Base-by-base conservation (phyloP, 345 rosid genomes). In the Eutrema yunnanense region DNA sequence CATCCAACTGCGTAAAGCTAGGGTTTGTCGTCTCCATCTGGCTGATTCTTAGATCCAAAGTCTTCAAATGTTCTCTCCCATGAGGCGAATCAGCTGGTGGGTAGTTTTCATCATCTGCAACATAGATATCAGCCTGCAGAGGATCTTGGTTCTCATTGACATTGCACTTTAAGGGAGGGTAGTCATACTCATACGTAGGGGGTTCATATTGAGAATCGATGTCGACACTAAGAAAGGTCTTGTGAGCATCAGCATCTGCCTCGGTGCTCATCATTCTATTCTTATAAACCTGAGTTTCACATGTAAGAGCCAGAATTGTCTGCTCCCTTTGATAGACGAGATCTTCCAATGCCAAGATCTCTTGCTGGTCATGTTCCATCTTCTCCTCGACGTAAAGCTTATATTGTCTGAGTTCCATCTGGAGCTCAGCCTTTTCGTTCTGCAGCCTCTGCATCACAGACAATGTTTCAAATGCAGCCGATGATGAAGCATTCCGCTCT, bases 231-330 rank as follows among this genome's bases (percentile, higher is more conserved):
- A 67, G 47, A 49, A 62, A 81, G 52, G 56, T 70, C 77, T 56
- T 84, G 8, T 84, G 90, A 40, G 84, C 88, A 7, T 84, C 95
- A 47, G 85, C 90, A 82, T 96, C 99, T 3, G 80, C 82, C 68
- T 96, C 97, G 0, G 95, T 81, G 5, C 99, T 92, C 91, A 96
- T 71, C 99, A 92, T 86, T 66, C 97, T 86, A 76, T 96, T 95
- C 87, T 87, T 96, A 77, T 90, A 92, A 65, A 98, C 98, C 81
- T 86, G 94, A 37, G 77, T 84, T 71, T 96, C 98, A 80, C 86
- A 92, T 0, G 86, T 82, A 68, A 96, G 85, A 48, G 99, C 79
- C 86, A 65, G 80, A 71, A 95, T 83, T 41, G 81, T 90, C 68
- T 87, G 91, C 76, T 95, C 97, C 81, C 82, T 90, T 73, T 84